phyloP scores from a whole-genome alignment of 2,329 filamentous ascomycete species.

The Lithohypha guttulata region DNA sequence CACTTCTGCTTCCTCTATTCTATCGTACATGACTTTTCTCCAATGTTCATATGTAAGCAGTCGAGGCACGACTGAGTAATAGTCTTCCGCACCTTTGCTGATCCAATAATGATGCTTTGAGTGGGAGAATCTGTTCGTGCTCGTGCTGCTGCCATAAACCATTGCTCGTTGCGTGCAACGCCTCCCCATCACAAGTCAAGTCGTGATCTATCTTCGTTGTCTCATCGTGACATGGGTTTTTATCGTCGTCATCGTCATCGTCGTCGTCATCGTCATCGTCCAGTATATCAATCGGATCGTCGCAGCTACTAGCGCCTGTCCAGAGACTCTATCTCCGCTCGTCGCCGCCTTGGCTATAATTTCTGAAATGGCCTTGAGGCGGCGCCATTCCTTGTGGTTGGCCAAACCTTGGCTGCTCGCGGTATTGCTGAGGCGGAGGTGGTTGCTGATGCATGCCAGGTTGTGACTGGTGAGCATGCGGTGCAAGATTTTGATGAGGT shows the following conservation, averaged over 20 bases:
- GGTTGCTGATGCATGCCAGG: slow-evolving; percentile 5
- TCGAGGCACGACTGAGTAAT: too few relatives aligned
- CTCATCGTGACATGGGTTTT: not conserved
- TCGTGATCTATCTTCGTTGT: too few relatives aligned
- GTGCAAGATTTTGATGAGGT: not conserved
- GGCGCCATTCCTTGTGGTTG: slow-evolving; percentile 2
- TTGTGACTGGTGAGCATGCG: slow-evolving; percentile 4
- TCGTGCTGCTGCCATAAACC: too few relatives aligned
- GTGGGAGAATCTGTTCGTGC: too few relatives aligned
- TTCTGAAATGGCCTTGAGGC: slow-evolving; percentile 1
- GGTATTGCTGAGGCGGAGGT: slow-evolving; percentile 5
- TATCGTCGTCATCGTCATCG: not conserved
- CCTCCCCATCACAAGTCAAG: too few relatives aligned
- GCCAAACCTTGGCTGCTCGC: slow-evolving; percentile 2
- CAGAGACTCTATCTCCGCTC: slow-evolving; percentile 7
- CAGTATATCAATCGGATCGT: not conserved
- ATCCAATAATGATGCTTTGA: too few relatives aligned
- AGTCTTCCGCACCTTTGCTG: too few relatives aligned
- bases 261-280: not conserved
- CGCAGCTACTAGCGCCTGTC: not conserved
- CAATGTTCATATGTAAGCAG: too few relatives aligned
- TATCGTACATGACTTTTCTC: too few relatives aligned
- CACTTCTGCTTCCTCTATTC: too few relatives aligned
- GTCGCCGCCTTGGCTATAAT: slow-evolving; percentile 6
- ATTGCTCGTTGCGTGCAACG: too few relatives aligned